Evolutionary conservation across 441 rosid genomes (phyloP), one percentile per base, ranked within the genome.

Genomic region (Euphorbia schlechtendalii): DNA sequence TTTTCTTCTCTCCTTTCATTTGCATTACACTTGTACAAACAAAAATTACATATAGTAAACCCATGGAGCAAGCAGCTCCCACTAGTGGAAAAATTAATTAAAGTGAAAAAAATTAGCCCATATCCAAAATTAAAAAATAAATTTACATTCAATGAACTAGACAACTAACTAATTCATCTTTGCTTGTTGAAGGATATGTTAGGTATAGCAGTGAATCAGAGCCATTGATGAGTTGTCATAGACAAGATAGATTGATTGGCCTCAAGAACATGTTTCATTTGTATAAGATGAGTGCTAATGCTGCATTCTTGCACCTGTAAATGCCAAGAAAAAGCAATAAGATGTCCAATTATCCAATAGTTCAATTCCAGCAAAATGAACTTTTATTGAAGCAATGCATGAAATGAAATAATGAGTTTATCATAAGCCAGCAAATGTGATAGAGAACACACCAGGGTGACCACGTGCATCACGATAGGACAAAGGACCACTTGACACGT

Each of bases 301-400:
- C 91, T 88, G 84, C 68, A 71, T 66, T 90, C 96, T 63, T 83
- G 81, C 56, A 80, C 82, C 97, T 88, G 90, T 46, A 74, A 34
- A 66, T 8, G 52, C 30, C 27, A 15, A 27, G 25, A 20, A 3
- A 32, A 73, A 61, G 59, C 52, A 55, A 64, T 53, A 3, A 32
- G 34, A 32, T 32, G 34, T 32, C 34, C 57, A 17, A 10, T 46
- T 46, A 46, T 46, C 51, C 51, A 46, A 15, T 14, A 43, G 41
- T 38, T 38, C 10, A 5, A 5, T 61, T 48, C 40, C 43, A 27
- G 30, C 21, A 63, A 64, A n/a, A 63, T 48, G 15, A 52, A 43
- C 65, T 45, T 48, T 43, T n/a, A 46, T 56, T 34, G 22, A 64
- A 34, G 60, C 56, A 61, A 74, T 75, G 43, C 45, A 55, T 66